phyloP scores from a whole-genome alignment of 306 rosid species.

The cucumber (Cucumis sativus) region DNA sequence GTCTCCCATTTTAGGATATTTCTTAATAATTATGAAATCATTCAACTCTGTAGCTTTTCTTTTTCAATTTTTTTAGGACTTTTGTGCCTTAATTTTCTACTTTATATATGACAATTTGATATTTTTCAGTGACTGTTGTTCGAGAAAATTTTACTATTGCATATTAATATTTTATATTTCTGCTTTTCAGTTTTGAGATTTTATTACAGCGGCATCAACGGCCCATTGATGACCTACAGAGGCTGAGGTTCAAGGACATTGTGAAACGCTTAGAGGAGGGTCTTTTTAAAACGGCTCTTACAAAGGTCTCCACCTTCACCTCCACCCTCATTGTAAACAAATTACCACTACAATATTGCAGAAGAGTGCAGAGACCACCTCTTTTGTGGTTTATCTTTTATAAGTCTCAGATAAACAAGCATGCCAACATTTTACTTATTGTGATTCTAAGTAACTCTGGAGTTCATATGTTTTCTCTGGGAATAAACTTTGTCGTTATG shows the following conservation, averaged over 20 bases:
- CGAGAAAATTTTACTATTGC: not conserved
- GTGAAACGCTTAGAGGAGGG: conserved; percentile 79
- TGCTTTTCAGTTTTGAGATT: conserved; percentile 38
- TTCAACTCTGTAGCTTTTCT: too few species aligned
- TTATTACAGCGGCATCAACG: conserved; percentile 32
- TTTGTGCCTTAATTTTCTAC: not conserved
- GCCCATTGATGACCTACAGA: conserved; percentile 24
- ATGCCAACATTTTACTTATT: not conserved
- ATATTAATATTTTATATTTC: conserved; percentile 4
- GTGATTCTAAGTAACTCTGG: not conserved
- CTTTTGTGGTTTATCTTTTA: not conserved
- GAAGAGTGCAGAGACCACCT: not conserved
- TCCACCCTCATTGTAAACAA: not conserved
- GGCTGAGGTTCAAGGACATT: conserved; percentile 38
- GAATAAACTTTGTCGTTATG: conserved; percentile 5
- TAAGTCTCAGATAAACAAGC: not conserved
- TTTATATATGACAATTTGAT: not conserved
- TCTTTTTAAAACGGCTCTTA: conserved; percentile 38
- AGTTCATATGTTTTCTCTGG: conserved; percentile 12
- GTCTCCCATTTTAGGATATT: too few species aligned
- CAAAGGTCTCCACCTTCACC: conserved; percentile 39
- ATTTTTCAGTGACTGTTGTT: not conserved
- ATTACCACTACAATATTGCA: not conserved
- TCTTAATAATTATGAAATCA: too few species aligned
- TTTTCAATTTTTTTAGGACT: not conserved